These are phyloP conservation scores for Senna tora DNA, from an alignment of 306 rosid species.

Conservation along the genomic window DNA sequence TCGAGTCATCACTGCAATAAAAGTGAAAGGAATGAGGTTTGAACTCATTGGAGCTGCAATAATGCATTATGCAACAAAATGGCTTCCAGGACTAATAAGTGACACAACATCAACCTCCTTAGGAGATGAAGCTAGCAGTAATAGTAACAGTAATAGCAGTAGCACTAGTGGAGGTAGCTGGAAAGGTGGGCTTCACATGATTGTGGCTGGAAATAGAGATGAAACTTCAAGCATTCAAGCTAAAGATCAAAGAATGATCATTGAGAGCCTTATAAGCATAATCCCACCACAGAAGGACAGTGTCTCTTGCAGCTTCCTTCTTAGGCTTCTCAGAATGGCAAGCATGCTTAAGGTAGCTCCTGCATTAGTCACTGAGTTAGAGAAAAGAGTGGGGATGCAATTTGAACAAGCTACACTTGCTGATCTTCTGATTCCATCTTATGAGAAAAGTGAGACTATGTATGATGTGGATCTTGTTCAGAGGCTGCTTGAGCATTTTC, in stretches of 20 bases:
- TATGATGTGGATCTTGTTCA: conserved; percentile 94
- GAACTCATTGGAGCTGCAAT: conserved; percentile 82
- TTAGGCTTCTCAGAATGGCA: conserved; percentile 86
- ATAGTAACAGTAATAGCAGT: conserved; percentile 42
- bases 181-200: conserved; percentile 87
- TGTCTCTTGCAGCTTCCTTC: conserved; percentile 94
- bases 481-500: conserved; percentile 94
- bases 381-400: conserved; percentile 98
- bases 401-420: conserved; percentile 84
- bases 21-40: conserved; percentile 91
- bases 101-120: conserved; percentile 41
- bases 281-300: conserved; percentile 94
- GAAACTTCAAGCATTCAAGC: conserved; percentile 65
- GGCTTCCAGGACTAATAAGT: conserved; percentile 74
- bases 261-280: conserved; percentile 94
- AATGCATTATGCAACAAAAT: conserved; percentile 81
- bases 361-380: conserved; percentile 88
- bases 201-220: conserved; percentile 64
- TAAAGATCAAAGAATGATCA: conserved; percentile 82
- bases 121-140: conserved; percentile 67
- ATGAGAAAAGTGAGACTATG: conserved; percentile 68
- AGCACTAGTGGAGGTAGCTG: conserved; percentile 55
- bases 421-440: conserved; percentile 85
- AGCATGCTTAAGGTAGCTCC: conserved; percentile 88
- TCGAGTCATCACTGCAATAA: conserved; percentile 90